phyloP scores from a whole-genome alignment of 2,329 filamentous ascomycete species.

The Dothideomycetes sp. region DNA sequence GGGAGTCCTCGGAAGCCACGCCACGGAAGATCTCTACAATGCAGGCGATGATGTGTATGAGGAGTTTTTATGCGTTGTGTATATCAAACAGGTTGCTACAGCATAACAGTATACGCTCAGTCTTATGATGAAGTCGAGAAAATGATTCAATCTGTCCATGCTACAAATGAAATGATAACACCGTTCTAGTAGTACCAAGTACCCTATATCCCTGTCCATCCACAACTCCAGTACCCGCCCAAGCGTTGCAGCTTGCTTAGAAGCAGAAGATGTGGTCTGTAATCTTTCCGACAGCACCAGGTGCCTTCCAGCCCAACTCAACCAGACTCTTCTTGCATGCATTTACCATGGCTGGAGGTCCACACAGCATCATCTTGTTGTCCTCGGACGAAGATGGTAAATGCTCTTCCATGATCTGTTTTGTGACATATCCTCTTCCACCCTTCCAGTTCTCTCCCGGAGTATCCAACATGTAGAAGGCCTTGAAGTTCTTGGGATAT shows the following conservation, averaged over 20 bases:
- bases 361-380: constrained; percentile 50
- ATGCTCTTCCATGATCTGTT: constrained; percentile 40
- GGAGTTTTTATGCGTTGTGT: too few relatives aligned
- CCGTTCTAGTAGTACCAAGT: background rate
- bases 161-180: background rate
- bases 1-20: too few relatives aligned
- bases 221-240: background rate
- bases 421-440: constrained; percentile 44
- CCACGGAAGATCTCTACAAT: too few relatives aligned
- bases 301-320: constrained; percentile 73
- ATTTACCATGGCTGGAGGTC: constrained; percentile 52
- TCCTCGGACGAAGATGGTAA: constrained; percentile 40
- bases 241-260: constrained; percentile 36
- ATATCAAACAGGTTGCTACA: constrained; percentile 1
- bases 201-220: background rate
- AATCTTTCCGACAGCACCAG: constrained; percentile 85
- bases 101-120: background rate
- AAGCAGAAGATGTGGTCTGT: constrained; percentile 96
- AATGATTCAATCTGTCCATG: background rate
- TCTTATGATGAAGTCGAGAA: background rate
- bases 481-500: constrained; percentile 43
- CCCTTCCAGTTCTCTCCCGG: constrained; percentile 40
- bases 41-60: too few relatives aligned
- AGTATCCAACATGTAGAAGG: constrained; percentile 47
- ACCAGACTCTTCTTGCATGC: constrained; percentile 42